phyloP scores from a whole-genome alignment of 140 eudicot genomes.

The Ambrosia hybrid region DNA sequence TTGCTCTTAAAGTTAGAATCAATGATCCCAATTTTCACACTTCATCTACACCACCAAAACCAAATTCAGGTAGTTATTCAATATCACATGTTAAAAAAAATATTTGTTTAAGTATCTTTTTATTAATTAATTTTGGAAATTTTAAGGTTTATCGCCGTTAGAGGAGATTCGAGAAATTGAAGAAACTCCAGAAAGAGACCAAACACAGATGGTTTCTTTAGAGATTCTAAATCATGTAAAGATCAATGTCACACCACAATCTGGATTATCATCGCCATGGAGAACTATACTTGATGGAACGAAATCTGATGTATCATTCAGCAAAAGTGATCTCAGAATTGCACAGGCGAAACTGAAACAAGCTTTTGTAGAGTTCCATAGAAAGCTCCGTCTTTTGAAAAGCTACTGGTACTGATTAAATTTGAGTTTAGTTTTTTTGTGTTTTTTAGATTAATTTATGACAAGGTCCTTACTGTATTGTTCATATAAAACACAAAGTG shows the following conservation, averaged over 20 bases:
- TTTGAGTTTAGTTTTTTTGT: too few species aligned
- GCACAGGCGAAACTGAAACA: constrained; percentile 49
- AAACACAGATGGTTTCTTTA: constrained; percentile 33
- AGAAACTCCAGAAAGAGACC: constrained; percentile 19
- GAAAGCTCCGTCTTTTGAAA: constrained; percentile 63
- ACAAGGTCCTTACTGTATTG: too few species aligned
- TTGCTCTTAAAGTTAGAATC: too few species aligned
- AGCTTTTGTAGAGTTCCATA: constrained; percentile 55
- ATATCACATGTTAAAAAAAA: too few species aligned
- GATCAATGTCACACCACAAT: constrained; percentile 53
- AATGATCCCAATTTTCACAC: too few species aligned
- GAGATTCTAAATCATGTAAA: constrained; percentile 58
- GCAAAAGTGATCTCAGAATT: constrained; percentile 38
- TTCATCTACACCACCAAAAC: too few species aligned
- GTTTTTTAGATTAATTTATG: too few species aligned
- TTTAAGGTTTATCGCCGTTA: constrained; percentile 6
- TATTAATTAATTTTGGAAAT: not conserved
- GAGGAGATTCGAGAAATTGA: constrained; percentile 47
- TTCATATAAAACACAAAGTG: too few species aligned
- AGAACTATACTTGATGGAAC: constrained; percentile 36
- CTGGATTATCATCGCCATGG: constrained; percentile 47
- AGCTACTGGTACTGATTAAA: constrained; percentile 48
- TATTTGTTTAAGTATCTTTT: not conserved
- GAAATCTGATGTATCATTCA: constrained; percentile 42
- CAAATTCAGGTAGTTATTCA: too few species aligned